Evolutionary conservation across 2,329 filamentous ascomycete species (phyloP).

Genomic region (Diaporthe citri): DNA sequence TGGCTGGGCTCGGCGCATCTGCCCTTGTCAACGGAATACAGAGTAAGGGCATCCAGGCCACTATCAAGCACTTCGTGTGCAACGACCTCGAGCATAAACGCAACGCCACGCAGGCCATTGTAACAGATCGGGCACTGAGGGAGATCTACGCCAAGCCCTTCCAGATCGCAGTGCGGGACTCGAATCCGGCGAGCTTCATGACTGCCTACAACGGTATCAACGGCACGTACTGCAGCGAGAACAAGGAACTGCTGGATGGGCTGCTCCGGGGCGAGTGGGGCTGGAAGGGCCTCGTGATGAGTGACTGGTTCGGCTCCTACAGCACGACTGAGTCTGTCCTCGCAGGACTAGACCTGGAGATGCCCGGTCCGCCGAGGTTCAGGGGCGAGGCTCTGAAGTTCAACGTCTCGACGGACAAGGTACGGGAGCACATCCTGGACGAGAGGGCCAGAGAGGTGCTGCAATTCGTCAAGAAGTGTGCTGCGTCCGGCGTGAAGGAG

Average conservation of each 20-base stretch:
- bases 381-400: constrained; percentile 65
- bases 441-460: constrained; percentile 70
- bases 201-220: constrained; percentile 72
- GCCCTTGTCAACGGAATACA: constrained; percentile 68
- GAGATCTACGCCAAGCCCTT: constrained; percentile 72
- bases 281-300: constrained; percentile 69
- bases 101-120: constrained; percentile 66
- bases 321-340: constrained; percentile 63
- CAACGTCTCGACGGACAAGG: constrained; percentile 67
- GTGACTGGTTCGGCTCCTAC: constrained; percentile 71
- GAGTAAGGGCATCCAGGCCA: constrained; percentile 67
- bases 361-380: constrained; percentile 68
- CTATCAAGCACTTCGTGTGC: constrained; percentile 72
- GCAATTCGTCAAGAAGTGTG: constrained; percentile 69
- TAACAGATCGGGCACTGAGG: constrained; percentile 68
- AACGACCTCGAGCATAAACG: constrained; percentile 72
- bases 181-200: constrained; percentile 68
- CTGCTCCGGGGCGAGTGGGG: constrained; percentile 69
- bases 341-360: constrained; percentile 70
- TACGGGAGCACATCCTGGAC: constrained; percentile 66
- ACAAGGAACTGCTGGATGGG: constrained; percentile 61
- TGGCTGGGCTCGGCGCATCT: constrained; percentile 67
- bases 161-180: constrained; percentile 66
- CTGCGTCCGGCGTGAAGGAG: constrained; percentile 66
- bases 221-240: constrained; percentile 68